Conservation (phyloP, 1,284 basidiomycete species). For the Sanguinoderma infundibulare region DNA sequence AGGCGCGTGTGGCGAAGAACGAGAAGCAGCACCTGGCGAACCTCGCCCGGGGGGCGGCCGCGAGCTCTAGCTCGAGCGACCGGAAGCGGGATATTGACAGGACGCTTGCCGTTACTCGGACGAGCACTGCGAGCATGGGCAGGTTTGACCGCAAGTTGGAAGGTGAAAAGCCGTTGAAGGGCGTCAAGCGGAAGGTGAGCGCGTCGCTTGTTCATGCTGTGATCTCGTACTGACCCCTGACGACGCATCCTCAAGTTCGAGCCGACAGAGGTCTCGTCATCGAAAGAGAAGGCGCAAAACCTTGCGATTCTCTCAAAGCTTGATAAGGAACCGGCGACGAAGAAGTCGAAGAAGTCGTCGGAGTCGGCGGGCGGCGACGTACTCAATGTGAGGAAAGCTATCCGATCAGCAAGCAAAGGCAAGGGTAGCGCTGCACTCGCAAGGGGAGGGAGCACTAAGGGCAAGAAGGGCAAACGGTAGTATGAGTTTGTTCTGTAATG, state of each 20-base stretch:
- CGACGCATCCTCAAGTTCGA: conserved; percentile 63
- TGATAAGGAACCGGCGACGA: conserved; percentile 56
- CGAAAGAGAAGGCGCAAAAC: conserved; percentile 74
- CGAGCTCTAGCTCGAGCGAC: conserved; percentile 38
- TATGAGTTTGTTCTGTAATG: not conserved
- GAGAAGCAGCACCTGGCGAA: conserved; percentile 84
- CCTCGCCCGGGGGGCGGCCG: conserved; percentile 58
- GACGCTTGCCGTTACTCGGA: conserved; percentile 79
- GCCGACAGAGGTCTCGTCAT: conserved; percentile 70
- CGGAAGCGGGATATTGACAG: conserved; percentile 81
- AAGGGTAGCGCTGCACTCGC: conserved; percentile 63
- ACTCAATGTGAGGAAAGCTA: conserved; percentile 87
- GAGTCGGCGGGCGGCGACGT: conserved; percentile 52
- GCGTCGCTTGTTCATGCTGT: too few relatives aligned
- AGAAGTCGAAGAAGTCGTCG: conserved; percentile 58
- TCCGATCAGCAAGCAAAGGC: conserved; percentile 77
- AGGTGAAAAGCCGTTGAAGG: conserved; percentile 88
- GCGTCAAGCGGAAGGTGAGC: conserved; percentile 90
- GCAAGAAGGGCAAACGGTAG: conserved; percentile 28
- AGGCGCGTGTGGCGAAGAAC: conserved; percentile 85
- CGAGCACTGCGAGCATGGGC: conserved; percentile 93
- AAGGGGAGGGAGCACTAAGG: conserved; percentile 30
- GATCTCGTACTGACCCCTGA: not conserved
- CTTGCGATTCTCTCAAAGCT: conserved; percentile 80
- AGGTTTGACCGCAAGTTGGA: conserved; percentile 89